phyloP scores from a whole-genome alignment of 2,329 filamentous ascomycete genomes.

The Alternaria consortialis region DNA sequence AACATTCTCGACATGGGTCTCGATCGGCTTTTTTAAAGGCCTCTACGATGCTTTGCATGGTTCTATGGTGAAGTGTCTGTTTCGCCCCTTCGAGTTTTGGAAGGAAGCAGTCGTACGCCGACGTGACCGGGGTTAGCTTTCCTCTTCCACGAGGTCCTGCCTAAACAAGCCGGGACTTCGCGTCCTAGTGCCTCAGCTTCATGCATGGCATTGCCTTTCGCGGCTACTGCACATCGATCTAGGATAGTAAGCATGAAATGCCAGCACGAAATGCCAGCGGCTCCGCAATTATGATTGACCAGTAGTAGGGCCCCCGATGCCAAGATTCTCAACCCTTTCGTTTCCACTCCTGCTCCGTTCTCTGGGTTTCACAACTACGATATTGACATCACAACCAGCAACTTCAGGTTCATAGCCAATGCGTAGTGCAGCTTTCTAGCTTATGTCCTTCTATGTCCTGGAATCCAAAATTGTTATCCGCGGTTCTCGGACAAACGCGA shows the following conservation, averaged over 20 bases:
- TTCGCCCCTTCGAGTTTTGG: background rate
- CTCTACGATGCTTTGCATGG: background rate
- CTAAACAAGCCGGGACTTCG: background rate
- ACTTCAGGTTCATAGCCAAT: background rate
- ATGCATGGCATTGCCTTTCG: background rate
- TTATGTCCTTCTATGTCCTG: background rate
- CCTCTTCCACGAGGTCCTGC: background rate
- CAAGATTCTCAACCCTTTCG: background rate
- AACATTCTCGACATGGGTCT: slow-evolving; percentile 33
- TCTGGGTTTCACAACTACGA: background rate
- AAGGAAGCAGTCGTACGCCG: background rate
- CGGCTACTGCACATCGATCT: background rate
- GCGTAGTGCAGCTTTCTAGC: background rate
- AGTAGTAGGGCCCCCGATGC: background rate
- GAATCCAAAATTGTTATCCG: background rate
- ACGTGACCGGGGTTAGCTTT: background rate
- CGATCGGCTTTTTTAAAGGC: slow-evolving; percentile 23
- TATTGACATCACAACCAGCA: background rate
- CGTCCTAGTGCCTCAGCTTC: background rate
- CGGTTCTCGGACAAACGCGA: slow-evolving; percentile 1
- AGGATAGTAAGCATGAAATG: background rate
- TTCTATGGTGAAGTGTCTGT: background rate
- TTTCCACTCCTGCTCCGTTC: background rate
- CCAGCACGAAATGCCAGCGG: background rate
- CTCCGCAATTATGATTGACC: background rate